Evolutionary conservation across 192 early-diverging fungal species (phyloP).

Genomic region (Chytriomyces confervae): DNA sequence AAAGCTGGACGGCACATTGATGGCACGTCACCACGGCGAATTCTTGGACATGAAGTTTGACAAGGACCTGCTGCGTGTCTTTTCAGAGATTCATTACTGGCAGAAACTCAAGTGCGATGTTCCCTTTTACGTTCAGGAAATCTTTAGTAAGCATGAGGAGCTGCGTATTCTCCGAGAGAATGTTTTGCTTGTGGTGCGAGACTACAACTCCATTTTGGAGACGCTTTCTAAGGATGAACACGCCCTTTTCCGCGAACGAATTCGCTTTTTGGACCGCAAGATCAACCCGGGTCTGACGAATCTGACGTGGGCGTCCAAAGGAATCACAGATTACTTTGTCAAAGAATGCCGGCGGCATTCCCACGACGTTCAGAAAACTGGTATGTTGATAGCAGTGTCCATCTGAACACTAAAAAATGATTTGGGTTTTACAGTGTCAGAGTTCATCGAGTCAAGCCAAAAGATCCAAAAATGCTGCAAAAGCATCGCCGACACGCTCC

Average conservation of each 20-base stretch:
- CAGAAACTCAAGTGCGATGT: constrained; percentile 68
- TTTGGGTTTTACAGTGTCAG: constrained; percentile 38
- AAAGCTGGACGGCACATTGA: constrained; percentile 55
- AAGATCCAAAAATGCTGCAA: constrained; percentile 56
- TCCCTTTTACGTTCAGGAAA: constrained; percentile 67
- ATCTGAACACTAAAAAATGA: background rate
- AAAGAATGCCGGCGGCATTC: constrained; percentile 68
- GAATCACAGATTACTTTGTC: constrained; percentile 70
- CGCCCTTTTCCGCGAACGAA: constrained; percentile 62
- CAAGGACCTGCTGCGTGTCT: constrained; percentile 57
- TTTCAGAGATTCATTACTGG: constrained; percentile 64
- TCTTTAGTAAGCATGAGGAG: constrained; percentile 66
- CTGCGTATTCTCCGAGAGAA: constrained; percentile 64
- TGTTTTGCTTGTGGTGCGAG: constrained; percentile 65
- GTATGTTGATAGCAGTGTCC: background rate
- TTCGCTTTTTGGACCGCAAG: constrained; percentile 68
- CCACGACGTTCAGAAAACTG: constrained; percentile 63
- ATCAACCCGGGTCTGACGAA: constrained; percentile 66
- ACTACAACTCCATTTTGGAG: constrained; percentile 70
- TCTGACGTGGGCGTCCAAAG: constrained; percentile 58
- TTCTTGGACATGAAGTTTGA: constrained; percentile 69
- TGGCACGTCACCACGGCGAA: constrained; percentile 46
- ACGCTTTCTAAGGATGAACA: constrained; percentile 61
- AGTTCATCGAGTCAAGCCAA: constrained; percentile 58
- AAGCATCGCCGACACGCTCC: constrained; percentile 56